phyloP scores from a whole-genome alignment of 208 protist genomes.

The Wallacemonas sp. region DNA sequence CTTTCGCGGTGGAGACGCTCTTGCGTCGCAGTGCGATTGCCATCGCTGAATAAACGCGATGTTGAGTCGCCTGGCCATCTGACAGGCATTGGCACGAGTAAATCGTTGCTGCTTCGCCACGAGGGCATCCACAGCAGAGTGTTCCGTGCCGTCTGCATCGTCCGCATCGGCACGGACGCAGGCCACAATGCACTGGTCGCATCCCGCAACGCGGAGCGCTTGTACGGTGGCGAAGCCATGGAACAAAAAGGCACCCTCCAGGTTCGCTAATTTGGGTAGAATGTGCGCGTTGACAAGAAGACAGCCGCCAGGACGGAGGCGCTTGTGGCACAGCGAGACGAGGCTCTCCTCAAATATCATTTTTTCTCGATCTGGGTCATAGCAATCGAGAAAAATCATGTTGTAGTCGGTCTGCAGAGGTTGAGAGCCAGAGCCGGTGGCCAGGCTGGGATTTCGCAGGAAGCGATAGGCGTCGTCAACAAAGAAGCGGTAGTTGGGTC shows the following conservation, averaged over 20 bases:
- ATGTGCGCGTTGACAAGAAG: slow-evolving; percentile 82
- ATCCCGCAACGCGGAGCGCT: slow-evolving; percentile 57
- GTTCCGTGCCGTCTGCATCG: background rate
- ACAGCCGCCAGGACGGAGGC: slow-evolving; percentile 51
- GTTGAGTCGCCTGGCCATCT: background rate
- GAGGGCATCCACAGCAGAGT: background rate
- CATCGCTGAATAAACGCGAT: background rate
- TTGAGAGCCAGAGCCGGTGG: background rate
- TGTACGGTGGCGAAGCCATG: slow-evolving; percentile 67
- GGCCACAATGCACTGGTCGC: slow-evolving; percentile 60
- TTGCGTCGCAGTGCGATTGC: background rate
- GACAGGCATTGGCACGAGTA: background rate
- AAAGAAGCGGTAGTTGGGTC: slow-evolving; percentile 40
- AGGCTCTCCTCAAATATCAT: slow-evolving; percentile 75
- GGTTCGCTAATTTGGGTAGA: slow-evolving; percentile 28
- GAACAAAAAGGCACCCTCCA: slow-evolving; percentile 34
- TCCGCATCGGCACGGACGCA: slow-evolving; percentile 27
- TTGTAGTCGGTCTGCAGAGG: slow-evolving; percentile 29
- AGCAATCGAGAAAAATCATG: slow-evolving; percentile 85
- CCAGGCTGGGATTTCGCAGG: slow-evolving; percentile 14
- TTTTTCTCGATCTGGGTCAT: slow-evolving; percentile 62
- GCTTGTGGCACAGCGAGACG: slow-evolving; percentile 46
- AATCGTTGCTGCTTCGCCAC: slow-evolving; percentile 16
- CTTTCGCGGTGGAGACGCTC: background rate
- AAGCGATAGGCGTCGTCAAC: slow-evolving; percentile 52